Conservation (phyloP, 208 protist genomes). For the Acanthamoeba royreba region DNA sequence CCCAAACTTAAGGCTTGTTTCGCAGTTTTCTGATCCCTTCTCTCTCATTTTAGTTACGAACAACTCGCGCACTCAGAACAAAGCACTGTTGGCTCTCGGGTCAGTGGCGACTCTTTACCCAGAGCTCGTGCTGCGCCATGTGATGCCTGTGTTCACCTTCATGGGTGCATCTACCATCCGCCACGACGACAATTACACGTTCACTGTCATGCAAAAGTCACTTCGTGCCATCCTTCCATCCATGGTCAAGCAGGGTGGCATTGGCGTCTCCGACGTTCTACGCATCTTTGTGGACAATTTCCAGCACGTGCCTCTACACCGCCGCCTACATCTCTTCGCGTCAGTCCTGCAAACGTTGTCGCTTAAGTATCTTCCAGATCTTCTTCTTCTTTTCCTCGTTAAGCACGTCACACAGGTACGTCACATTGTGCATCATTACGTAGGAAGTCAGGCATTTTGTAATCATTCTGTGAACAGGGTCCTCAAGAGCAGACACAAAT, state of each 20-base stretch:
- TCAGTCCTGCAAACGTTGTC: conserved; percentile 21
- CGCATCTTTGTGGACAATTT: conserved; percentile 42
- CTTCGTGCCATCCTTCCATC: not conserved
- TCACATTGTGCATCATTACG: not conserved
- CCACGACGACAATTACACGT: conserved; percentile 41
- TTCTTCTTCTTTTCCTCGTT: not conserved
- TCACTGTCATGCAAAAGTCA: conserved; percentile 38
- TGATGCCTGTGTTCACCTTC: conserved; percentile 44
- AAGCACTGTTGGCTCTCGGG: not conserved
- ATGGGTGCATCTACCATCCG: conserved; percentile 32
- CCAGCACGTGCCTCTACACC: conserved; percentile 7
- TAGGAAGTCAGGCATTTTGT: not conserved
- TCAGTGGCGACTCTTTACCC: not conserved
- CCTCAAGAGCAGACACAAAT: not conserved
- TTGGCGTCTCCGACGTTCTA: not conserved
- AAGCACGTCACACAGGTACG: conserved; percentile 18
- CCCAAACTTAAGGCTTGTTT: not conserved
- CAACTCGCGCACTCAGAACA: conserved; percentile 22
- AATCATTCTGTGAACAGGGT: not conserved
- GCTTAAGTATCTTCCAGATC: not conserved
- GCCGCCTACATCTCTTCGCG: not conserved
- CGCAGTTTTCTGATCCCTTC: not conserved
- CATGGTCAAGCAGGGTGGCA: conserved; percentile 29
- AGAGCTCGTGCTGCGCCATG: not conserved
- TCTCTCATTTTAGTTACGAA: not conserved